Percentiles rank a stretch among this genome's conserved stretches.
Conservation (phyloP, 495 filamentous ascomycete species). For the Penicillium antarcticum region DNA sequence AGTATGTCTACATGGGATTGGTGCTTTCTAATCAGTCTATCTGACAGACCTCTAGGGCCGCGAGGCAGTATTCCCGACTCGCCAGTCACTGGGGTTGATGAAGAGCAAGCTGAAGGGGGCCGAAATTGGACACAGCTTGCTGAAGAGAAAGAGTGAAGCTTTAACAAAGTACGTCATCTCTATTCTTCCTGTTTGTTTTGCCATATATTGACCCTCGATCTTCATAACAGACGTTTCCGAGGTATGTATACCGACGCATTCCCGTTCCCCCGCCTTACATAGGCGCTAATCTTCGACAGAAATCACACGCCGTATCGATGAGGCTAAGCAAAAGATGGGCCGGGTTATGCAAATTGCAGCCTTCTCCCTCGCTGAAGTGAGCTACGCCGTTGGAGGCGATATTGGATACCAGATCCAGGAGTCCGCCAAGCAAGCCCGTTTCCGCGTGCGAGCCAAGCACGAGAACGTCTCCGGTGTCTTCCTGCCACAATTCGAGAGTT, state of each 20-base stretch:
- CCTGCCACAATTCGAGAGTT: slow-evolving; percentile 87
- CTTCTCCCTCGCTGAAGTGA: slow-evolving; percentile 96
- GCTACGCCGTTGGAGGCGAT: slow-evolving; percentile 93
- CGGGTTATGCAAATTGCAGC: slow-evolving; percentile 99
- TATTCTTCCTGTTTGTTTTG: background rate
- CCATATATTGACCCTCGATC: slow-evolving; percentile 7
- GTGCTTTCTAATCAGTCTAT: slow-evolving; percentile 1
- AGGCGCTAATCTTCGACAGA: slow-evolving; percentile 50
- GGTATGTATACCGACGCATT: slow-evolving; percentile 46
- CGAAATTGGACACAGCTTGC: slow-evolving; percentile 78
- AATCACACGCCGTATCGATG: slow-evolving; percentile 95
- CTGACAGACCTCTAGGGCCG: slow-evolving; percentile 31
- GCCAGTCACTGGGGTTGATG: slow-evolving; percentile 95
- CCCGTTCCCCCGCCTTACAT: slow-evolving; percentile 21
- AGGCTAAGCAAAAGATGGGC: slow-evolving; percentile 99
- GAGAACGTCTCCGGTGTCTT: slow-evolving; percentile 98
- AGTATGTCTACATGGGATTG: slow-evolving; percentile 30
- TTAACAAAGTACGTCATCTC: slow-evolving; percentile 68
- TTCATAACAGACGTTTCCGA: slow-evolving; percentile 69
- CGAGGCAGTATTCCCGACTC: slow-evolving; percentile 96
- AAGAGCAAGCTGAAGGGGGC: slow-evolving; percentile 98
- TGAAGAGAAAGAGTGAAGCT: slow-evolving; percentile 92
- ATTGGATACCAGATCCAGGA: slow-evolving; percentile 98
- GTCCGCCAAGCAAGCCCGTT: slow-evolving; percentile 85
- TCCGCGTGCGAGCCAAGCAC: slow-evolving; percentile 88